Base-by-base conservation (phyloP, 176 grass and related monocot genomes). In the Avena eriantha region DNA sequence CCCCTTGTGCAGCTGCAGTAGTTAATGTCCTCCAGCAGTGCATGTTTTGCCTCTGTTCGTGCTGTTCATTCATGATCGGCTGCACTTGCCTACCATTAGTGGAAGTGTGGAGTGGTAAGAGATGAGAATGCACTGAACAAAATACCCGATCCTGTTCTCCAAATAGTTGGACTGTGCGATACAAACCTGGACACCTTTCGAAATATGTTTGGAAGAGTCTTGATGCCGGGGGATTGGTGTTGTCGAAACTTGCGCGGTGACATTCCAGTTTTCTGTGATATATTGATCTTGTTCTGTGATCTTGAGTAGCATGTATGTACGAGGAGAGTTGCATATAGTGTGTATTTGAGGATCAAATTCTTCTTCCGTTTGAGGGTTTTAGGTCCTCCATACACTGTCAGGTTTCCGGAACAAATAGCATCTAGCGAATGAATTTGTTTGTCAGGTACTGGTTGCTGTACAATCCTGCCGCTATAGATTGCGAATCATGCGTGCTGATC, bases 1-100 rank as follows among this genome's bases (percentile, higher is more conserved):
- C 50, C 66, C 66, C 35, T 69, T 76, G 33, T 64, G 34, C 22
- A 84, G 49, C 48, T 46, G 50, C 39, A 70, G 79, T 74, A 51
- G 66, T 82, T 77, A 77, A 33, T 68, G 63, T 81, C 77, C 58
- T 59, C 47, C 68, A 75, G 49, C 49, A 67, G 24, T 76, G n/a
- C 29, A 61, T 33, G 51, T 16, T 56, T 47, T 77, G 51, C 74
- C 19, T 51, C 43, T 80, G 31, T 41, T 64, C 19, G 53, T 35
- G 57, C 69, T 75, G 57, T 55, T 51, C 82, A 34, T 54, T 45
- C 24, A 80, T 74, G 67, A 34, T 80, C 53, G 29, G 24, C 53
- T 61, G 43, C 31, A 12, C n/a, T 78, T 46, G 77, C 69, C 29
- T 31, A 50, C 78, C 17, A 61, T 68, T 53, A 33, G 53, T 82